Evolutionary conservation across 2,329 filamentous ascomycete species (phyloP).

Genomic region (Dissoconium aciculare): DNA sequence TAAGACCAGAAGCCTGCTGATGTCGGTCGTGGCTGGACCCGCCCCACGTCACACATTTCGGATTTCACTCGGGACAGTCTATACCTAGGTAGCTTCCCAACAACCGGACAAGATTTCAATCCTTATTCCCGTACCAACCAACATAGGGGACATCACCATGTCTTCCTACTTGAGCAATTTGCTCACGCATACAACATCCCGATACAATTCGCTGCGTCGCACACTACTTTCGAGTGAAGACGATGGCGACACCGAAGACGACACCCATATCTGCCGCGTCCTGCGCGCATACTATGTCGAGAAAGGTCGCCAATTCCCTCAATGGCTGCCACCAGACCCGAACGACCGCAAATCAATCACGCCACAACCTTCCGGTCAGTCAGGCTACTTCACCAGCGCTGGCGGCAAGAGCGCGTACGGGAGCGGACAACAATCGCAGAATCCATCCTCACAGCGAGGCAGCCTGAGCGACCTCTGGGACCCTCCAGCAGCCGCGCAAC

Average conservation of each 20-base stretch:
- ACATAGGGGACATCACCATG: constrained; percentile 36
- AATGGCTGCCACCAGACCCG: constrained; percentile 84
- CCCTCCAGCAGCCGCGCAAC: constrained; percentile 22
- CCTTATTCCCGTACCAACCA: too few species aligned
- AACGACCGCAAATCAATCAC: constrained; percentile 42
- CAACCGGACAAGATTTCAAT: too few species aligned
- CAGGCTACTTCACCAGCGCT: constrained; percentile 19
- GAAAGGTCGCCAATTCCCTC: constrained; percentile 64
- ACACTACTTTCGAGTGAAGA: constrained; percentile 51
- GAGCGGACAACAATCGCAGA: constrained; percentile 10
- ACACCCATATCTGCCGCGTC: constrained; percentile 87
- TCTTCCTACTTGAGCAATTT: constrained; percentile 69
- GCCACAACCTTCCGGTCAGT: constrained; percentile 28
- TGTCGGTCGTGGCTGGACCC: too few species aligned
- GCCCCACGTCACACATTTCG: too few species aligned
- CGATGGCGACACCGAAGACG: constrained; percentile 53
- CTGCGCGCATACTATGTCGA: constrained; percentile 86
- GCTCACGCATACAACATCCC: constrained; percentile 41
- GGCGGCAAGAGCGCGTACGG: constrained; percentile 18
- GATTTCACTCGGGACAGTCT: too few species aligned
- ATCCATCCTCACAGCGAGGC: constrained; percentile 27
- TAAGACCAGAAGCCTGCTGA: too few species aligned
- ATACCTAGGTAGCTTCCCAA: too few species aligned
- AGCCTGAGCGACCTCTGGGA: constrained; percentile 48
- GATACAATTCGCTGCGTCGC: constrained; percentile 43